phyloP scores from a whole-genome alignment of 2,329 filamentous ascomycete genomes.

The Microascus cirrosus region DNA sequence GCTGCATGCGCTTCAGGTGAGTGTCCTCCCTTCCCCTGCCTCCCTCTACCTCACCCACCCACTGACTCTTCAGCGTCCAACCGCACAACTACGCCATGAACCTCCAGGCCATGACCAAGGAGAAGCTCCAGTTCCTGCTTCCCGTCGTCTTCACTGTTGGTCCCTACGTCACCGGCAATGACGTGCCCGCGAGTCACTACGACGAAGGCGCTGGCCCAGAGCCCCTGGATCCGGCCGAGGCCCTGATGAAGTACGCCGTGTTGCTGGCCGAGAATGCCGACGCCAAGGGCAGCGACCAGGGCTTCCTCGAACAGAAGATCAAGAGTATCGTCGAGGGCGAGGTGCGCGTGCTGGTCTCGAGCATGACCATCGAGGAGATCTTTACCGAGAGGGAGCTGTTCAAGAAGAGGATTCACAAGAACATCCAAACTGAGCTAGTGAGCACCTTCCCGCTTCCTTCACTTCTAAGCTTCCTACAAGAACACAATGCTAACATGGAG shows the following conservation, averaged over 20 bases:
- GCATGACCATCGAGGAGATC: slow-evolving; percentile 90
- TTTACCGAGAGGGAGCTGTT: slow-evolving; percentile 69
- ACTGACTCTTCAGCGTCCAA: slow-evolving; percentile 38
- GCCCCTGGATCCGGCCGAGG: slow-evolving; percentile 43
- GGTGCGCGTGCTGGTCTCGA: slow-evolving; percentile 69
- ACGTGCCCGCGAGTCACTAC: slow-evolving; percentile 3
- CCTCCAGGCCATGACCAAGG: slow-evolving; percentile 78
- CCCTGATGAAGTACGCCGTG: slow-evolving; percentile 73
- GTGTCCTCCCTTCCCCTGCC: no score
- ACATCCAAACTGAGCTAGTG: slow-evolving; percentile 64
- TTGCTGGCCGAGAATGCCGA: slow-evolving; percentile 61
- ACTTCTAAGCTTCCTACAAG: no score
- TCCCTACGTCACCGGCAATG: slow-evolving; percentile 53
- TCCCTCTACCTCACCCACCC: background rate
- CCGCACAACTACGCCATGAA: slow-evolving; percentile 76
- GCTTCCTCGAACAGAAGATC: slow-evolving; percentile 73
- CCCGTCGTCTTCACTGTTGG: slow-evolving; percentile 82
- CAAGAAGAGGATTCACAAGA: slow-evolving; percentile 62
- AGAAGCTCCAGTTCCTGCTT: slow-evolving; percentile 74
- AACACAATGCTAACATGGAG: no score
- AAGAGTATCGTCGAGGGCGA: slow-evolving; percentile 88
- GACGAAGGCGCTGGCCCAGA: slow-evolving; percentile 12
- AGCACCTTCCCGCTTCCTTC: background rate
- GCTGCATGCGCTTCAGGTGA: slow-evolving; percentile 37
- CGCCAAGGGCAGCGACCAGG: slow-evolving; percentile 25